A percentile compares a stretch with the other conserved stretches of the same genome.
These are phyloP conservation scores for Talaromyces piceae DNA, from an alignment of 2,329 filamentous ascomycete genomes.

Conservation along the genomic window DNA sequence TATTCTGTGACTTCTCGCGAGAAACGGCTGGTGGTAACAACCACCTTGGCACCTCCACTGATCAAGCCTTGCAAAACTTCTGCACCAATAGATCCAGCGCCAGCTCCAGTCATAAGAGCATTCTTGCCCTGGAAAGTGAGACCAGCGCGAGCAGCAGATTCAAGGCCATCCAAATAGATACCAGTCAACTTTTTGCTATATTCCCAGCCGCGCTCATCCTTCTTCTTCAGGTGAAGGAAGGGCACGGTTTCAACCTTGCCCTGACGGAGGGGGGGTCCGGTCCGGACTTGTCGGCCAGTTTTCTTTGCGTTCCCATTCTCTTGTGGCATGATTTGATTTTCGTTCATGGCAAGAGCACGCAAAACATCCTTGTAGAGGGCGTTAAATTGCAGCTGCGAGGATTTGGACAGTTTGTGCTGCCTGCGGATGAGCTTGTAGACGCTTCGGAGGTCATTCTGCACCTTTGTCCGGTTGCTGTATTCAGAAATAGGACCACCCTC, in stretches of 20 bases:
- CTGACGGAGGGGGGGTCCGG: constrained; percentile 54
- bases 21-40: constrained; percentile 94
- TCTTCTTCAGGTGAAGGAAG: constrained; percentile 96
- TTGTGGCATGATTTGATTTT: constrained; percentile 89
- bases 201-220: constrained; percentile 95
- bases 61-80: constrained; percentile 94
- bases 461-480: constrained; percentile 96
- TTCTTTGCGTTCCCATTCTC: constrained; percentile 62
- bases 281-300: constrained; percentile 44
- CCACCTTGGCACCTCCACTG: constrained; percentile 90
- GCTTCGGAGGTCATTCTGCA: constrained; percentile 87
- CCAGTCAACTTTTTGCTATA: constrained; percentile 99
- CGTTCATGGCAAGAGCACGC: constrained; percentile 92
- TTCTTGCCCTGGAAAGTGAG: constrained; percentile 93
- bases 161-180: constrained; percentile 83
- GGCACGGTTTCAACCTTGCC: constrained; percentile 96
- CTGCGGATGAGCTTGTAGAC: constrained; percentile 99
- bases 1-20: constrained; percentile 97
- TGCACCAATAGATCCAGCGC: constrained; percentile 93
- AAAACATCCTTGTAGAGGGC: constrained; percentile 88
- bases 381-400: constrained; percentile 94
- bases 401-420: constrained; percentile 95
- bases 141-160: constrained; percentile 78
- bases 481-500: constrained; percentile 97
- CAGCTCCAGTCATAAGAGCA: constrained; percentile 95